These are phyloP conservation scores for Coniella vitis DNA, from an alignment of 2,329 filamentous ascomycete species.

Conservation along the genomic window DNA sequence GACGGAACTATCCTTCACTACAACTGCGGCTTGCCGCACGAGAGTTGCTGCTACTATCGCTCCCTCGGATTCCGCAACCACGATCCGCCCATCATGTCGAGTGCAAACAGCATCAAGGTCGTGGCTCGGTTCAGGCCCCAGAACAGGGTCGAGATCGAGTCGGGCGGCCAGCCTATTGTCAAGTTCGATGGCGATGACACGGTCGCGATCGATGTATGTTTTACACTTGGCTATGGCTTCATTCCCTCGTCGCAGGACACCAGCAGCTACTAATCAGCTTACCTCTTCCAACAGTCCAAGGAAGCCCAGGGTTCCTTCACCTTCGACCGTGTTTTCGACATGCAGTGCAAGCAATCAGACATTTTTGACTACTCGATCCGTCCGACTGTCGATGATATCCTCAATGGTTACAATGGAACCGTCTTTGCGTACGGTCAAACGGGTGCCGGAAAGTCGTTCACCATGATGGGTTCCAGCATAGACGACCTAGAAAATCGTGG, in stretches of 20 bases:
- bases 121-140: conserved; percentile 97
- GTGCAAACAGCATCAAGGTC: conserved; percentile 69
- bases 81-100: conserved; percentile 42
- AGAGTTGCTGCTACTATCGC: conserved; percentile 20
- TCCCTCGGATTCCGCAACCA: conserved; percentile 21
- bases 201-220: conserved; percentile 72
- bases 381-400: conserved; percentile 91
- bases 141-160: conserved; percentile 87
- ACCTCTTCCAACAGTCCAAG: conserved; percentile 51
- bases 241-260: background rate
- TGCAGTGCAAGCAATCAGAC: conserved; percentile 81
- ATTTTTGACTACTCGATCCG: conserved; percentile 98
- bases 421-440: conserved; percentile 99
- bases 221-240: background rate
- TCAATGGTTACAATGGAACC: conserved; percentile 98
- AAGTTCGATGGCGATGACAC: conserved; percentile 83
- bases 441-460: conserved; percentile 96
- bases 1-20: background rate
- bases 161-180: conserved; percentile 88
- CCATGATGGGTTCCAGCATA: conserved; percentile 97
- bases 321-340: conserved; percentile 96
- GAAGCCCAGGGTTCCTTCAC: conserved; percentile 85
- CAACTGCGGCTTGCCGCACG: conserved; percentile 11
- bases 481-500: conserved; percentile 82
- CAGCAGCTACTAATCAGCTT: conserved; percentile 1